Base-by-base conservation (phyloP, 139 green algal genomes). In the Haematococcus sp. region DNA sequence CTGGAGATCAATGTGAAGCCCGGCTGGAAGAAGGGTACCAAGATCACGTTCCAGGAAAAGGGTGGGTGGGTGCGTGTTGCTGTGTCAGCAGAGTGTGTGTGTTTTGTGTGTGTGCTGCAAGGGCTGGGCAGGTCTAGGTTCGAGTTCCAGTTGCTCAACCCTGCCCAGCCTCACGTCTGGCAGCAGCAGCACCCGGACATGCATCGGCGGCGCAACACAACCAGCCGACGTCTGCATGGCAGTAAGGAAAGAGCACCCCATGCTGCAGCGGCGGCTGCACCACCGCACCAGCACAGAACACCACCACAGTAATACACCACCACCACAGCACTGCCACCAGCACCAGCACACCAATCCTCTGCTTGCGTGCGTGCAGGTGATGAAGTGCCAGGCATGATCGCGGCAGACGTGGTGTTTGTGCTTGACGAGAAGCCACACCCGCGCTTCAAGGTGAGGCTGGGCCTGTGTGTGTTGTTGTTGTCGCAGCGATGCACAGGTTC, bases 11-110 rank as follows among this genome's bases (percentile, higher is more conserved):
- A 93, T 20, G 78, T 98, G 30, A 94, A 93, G 85, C 91, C 95
- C 0, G 95, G 95, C 0, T 98, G 93, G 93, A 98, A 98, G 83
- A 88, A 91, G 63, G 94, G 94, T 11, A 99, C 91, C 22, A 96
- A 88, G 69, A 88, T 98, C 67, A 98, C 94, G 0, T 98, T 98
- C 76, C 79, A 82, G 28, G 87, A 93, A 35, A 97, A 97, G 70
- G 88, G 93, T 60, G 63, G 63, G n/a, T 56, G 63, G 33, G 63
- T 55, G 31, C 7, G 35, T 70, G 33, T 70, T 9, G 33, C 31
- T 70, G 63, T 15, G 11, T 25, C 23, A 9, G 52, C 52, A 31
- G 52, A n/a, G n/a, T n/a, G n/a, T n/a, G n/a, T n/a, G n/a, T n/a
- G n/a, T n/a, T n/a, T n/a, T n/a, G n/a, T n/a, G 16, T 40, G 28